Evolutionary conservation across 2,329 filamentous ascomycete species (phyloP), one percentile per base, ranked within the genome.

Genomic region (Fusarium burgessii): DNA sequence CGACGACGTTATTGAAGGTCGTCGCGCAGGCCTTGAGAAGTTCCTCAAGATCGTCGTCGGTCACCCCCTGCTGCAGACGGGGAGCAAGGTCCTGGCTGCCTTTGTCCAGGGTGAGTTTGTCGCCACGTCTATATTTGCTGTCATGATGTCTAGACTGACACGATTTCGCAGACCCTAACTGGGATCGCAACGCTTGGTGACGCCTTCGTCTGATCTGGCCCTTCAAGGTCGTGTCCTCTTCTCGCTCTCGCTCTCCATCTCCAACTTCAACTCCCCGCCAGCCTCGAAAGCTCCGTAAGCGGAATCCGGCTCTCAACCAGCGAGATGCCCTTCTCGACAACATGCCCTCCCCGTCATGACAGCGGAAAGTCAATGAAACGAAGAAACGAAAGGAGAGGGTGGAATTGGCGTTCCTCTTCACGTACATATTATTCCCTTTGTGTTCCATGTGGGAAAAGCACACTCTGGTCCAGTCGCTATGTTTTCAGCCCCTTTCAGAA

Each of bases 31-130:
- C 2, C 85, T 99, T 73, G 95, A 99, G 85, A 90, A 97, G 80
- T 99, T 99, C 80, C 83, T 99, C 79, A 95, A 96, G 88, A 98
- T 98, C 79, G 96, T 99, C 14, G 96, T 97, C 2, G 95, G 96
- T 1, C 96, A 99, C 82, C 96, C 96, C 76, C 86, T 99, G 77
- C 83, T 99, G 83, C 96, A 99, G 88, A 99, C 96, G 33, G 96
- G 96, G 56, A 98, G 94, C 82, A 97, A 98, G 84, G 96, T 99
- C 63, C 83, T 99, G 77, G 95, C 95, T 15, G 93, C 93, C 33
- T 99, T 98, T 85, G 95, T 99, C 78, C 96, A 99, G 84, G 96
- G 95, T 97, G 79, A 72, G 81, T 62, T 62, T 62, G 49, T 40
- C 32, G 42, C 55, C 15, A 40, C 27, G 60, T 59, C 38, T 54